Evolutionary conservation across 306 rosid genomes (phyloP).

Genomic region (Chamaecrista fasciculata): DNA sequence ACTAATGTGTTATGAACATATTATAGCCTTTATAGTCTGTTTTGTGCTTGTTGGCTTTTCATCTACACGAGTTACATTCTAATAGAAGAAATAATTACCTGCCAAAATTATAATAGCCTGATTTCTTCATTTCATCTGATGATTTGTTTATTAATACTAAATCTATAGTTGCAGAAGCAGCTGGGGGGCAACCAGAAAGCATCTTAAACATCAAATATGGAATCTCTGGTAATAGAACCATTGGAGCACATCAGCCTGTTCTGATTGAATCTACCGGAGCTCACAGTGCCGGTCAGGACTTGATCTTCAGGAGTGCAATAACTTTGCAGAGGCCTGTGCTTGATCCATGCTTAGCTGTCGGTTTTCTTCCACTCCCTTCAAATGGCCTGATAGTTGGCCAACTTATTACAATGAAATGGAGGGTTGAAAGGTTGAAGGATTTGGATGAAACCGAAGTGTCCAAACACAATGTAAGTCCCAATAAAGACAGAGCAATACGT

Average conservation of each 20-base stretch:
- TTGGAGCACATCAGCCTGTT: conserved; percentile 89
- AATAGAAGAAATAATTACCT: conserved; percentile 21
- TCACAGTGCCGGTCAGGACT: conserved; percentile 54
- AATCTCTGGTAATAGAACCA: conserved; percentile 72
- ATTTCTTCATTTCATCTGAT: conserved; percentile 16
- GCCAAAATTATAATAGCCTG: conserved; percentile 24
- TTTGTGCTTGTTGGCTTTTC: neutral
- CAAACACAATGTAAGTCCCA: conserved; percentile 57
- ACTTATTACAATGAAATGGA: conserved; percentile 89
- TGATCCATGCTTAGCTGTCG: conserved; percentile 91
- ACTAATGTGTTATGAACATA: neutral
- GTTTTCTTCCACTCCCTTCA: conserved; percentile 96
- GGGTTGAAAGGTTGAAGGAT: conserved; percentile 85
- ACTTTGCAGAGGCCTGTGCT: conserved; percentile 93
- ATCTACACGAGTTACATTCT: neutral
- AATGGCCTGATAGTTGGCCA: conserved; percentile 85
- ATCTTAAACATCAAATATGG: conserved; percentile 80
- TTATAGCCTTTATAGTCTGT: conserved; percentile 4
- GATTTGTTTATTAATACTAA: conserved; percentile 13
- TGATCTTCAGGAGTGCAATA: conserved; percentile 78
- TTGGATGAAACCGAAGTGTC: conserved; percentile 52
- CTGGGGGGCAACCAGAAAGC: conserved; percentile 55
- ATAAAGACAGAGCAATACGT: conserved; percentile 9
- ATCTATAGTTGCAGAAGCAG: conserved; percentile 47
- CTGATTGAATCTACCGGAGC: conserved; percentile 41